A percentile compares a stretch with the other conserved stretches of the same genome.
Conservation (phyloP, 805 yeast genomes). For the Ogataea corticis region DNA sequence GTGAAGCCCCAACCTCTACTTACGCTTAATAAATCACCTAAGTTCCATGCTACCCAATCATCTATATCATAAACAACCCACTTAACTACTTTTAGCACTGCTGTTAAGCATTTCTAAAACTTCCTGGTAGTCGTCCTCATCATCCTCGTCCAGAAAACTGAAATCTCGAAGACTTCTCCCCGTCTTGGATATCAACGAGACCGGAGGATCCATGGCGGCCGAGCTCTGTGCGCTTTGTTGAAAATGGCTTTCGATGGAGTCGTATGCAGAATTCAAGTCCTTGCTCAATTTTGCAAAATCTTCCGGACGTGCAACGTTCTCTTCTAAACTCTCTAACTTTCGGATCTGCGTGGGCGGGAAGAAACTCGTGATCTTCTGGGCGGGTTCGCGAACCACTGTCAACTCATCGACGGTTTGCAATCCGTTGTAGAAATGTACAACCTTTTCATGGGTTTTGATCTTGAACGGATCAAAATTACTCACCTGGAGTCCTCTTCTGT, state of each 20-base stretch:
- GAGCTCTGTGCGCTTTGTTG: background rate
- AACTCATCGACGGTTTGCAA: conserved; percentile 41
- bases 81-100: background rate
- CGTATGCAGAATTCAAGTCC: background rate
- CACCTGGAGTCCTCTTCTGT: conserved; percentile 81
- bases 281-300: conserved; percentile 11
- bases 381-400: background rate
- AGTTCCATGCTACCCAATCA: no score
- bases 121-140: background rate
- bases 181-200: background rate
- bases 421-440: conserved; percentile 63
- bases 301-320: conserved; percentile 14
- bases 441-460: conserved; percentile 71
- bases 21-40: no score
- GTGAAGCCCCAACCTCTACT: conserved; percentile 8
- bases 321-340: conserved; percentile 13
- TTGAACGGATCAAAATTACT: conserved; percentile 63
- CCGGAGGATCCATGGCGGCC: background rate
- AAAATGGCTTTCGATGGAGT: background rate
- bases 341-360: conserved; percentile 11
- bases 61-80: background rate
- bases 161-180: background rate
- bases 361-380: background rate
- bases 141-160: conserved; percentile 7
- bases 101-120: background rate